Conservation (phyloP, 2,329 filamentous ascomycete species). For the Ceratocystiopsis sp. region DNA sequence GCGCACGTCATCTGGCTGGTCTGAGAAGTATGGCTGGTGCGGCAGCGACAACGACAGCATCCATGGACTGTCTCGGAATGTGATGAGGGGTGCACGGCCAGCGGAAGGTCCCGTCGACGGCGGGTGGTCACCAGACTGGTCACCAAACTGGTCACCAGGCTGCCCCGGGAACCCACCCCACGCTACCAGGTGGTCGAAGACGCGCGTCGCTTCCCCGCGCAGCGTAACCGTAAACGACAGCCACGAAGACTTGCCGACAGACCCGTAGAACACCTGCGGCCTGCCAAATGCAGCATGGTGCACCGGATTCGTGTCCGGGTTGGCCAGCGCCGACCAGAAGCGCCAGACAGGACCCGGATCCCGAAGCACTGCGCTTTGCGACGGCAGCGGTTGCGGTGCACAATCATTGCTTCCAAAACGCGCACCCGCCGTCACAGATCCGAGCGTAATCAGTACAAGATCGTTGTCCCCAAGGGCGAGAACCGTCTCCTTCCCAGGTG, state of each 20-base stretch:
- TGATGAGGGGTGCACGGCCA: constrained; percentile 14
- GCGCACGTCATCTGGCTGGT: constrained; percentile 15
- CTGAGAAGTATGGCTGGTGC: constrained; percentile 20
- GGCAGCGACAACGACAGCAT: constrained; percentile 20
- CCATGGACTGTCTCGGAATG: constrained; percentile 21
- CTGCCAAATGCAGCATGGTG: constrained; percentile 18
- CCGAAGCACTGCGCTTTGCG: constrained; percentile 8
- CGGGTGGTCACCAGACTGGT: too few species aligned
- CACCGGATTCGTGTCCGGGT: constrained; percentile 7
- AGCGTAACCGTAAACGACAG: constrained; percentile 22
- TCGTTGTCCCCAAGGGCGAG: constrained; percentile 11
- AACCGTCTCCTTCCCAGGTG: too few species aligned
- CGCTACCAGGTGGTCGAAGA: constrained; percentile 14
- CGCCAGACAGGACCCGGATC: constrained; percentile 21
- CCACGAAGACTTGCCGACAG: constrained; percentile 17
- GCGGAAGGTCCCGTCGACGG: too few species aligned
- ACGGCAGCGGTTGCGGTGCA: constrained; percentile 11
- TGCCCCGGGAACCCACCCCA: constrained; percentile 4
- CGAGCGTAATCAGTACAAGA: constrained; percentile 19
- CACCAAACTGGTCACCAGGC: not conserved
- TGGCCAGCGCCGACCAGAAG: constrained; percentile 19
- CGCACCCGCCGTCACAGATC: constrained; percentile 18
- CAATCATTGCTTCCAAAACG: constrained; percentile 15
- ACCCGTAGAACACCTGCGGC: constrained; percentile 21
- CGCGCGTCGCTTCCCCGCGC: constrained; percentile 10